Percentiles rank a stretch among this genome's conserved stretches.
phyloP scores from a whole-genome alignment of 2,329 filamentous ascomycete species.

The Trichophyton benhamiae region DNA sequence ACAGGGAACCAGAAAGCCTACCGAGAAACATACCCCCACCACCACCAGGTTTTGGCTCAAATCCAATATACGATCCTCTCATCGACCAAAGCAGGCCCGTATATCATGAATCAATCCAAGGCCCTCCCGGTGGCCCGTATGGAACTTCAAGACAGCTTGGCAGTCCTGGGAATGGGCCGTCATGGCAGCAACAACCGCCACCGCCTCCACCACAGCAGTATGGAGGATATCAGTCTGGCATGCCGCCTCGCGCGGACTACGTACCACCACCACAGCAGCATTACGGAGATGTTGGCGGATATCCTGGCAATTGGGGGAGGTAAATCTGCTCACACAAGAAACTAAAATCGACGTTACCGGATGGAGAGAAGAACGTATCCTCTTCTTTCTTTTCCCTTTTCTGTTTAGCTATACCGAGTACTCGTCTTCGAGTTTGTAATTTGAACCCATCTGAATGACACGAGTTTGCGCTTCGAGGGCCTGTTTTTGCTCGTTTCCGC shows the following conservation, averaged over 20 bases:
- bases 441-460: background rate
- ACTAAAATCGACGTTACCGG: background rate
- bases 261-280: constrained; percentile 9
- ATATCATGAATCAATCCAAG: constrained; percentile 3
- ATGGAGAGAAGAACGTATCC: background rate
- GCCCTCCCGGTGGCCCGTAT: background rate
- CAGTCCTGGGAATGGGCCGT: constrained; percentile 6
- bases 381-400: background rate
- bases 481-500: background rate
- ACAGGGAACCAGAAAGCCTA: constrained; percentile 5
- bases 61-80: background rate
- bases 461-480: background rate
- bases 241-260: background rate
- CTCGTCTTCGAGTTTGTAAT: background rate
- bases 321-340: background rate
- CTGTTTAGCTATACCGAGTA: background rate
- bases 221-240: background rate
- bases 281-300: constrained; percentile 11
- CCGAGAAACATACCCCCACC: constrained; percentile 5
- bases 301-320: constrained; percentile 8
- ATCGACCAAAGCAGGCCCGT: constrained; percentile 3
- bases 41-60: background rate
- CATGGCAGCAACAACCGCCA: constrained; percentile 6
- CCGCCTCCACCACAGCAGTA: background rate
- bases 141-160: constrained; percentile 5